Base-by-base conservation (phyloP, 1,284 basidiomycete genomes). In the Sphaerobolus stellatus region DNA sequence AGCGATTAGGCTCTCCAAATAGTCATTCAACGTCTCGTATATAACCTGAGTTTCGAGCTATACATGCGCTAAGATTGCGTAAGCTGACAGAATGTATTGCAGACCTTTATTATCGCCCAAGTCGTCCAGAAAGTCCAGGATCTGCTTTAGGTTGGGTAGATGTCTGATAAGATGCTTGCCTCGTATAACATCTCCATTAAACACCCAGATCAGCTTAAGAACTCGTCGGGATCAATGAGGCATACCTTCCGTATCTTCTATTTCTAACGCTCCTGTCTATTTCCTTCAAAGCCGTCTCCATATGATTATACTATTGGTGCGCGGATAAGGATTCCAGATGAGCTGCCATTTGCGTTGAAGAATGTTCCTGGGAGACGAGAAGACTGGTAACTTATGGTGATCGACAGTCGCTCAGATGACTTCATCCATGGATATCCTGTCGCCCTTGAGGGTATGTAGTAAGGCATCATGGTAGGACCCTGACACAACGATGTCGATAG, bases 261-360 rank as follows among this genome's bases (percentile, higher is more conserved):
- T 82, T 9, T 70, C 64, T 73, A 63, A 84, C 82, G 4, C 86
- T 85, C 18, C 76, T 75, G 58, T 90, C 88, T 47, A 75, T 81
- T 22, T 87, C 85, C 47, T 77, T 76, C 54, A 88, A 65, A 0
- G 86, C 86, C 54, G 71, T 70, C 1, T 77, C 78, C 83, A 92
- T 90, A 60, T 89, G 82, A 20, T 84, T 83, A 59, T 85, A n/a
- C n/a, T n/a, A n/a, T n/a, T n/a, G 90, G 65, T 92, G 90, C 3
- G 75, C 75, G 1, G 82, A 78, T 29, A 92, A 71, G 59, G 81
- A 83, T 61, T 88, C 85, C 3, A 92, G 66, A 51, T 85, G 81
- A n/a, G 71, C 67, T 0, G 90, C 89, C 89, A 92, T 90, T 18
- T 73, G 71, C 1, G 71, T 73, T 22, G 79, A 80, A n/a, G 76